These are phyloP conservation scores for Sclerotiophoma versabilis DNA, from an alignment of 2,329 filamentous ascomycete genomes.

Conservation along the genomic window DNA sequence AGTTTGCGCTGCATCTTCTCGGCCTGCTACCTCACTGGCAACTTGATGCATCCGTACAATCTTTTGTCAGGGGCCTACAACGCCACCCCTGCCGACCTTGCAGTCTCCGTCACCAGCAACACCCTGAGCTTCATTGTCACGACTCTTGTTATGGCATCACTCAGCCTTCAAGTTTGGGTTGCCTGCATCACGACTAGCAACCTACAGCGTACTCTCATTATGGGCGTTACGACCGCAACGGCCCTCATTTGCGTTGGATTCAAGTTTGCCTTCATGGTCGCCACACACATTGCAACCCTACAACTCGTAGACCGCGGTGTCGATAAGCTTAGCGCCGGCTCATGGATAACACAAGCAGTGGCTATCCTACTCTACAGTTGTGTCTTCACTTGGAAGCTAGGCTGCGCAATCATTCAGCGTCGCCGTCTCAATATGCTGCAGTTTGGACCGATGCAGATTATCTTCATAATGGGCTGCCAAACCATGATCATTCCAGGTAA, in stretches of 20 bases:
- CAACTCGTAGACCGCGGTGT: constrained; percentile 39
- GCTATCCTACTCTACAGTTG: constrained; percentile 68
- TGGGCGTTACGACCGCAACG: constrained; percentile 57
- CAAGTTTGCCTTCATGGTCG: constrained; percentile 60
- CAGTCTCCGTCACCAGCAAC: constrained; percentile 56
- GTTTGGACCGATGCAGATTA: constrained; percentile 70
- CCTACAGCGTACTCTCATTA: constrained; percentile 55
- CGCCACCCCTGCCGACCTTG: constrained; percentile 56
- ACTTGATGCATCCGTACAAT: constrained; percentile 68
- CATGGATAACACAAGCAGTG: constrained; percentile 60
- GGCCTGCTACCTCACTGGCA: constrained; percentile 66
- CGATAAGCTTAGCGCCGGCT: constrained; percentile 36
- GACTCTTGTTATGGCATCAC: constrained; percentile 63
- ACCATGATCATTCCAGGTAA: constrained; percentile 70
- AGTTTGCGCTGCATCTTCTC: constrained; percentile 66
- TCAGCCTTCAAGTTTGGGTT: constrained; percentile 69
- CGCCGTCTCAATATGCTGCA: constrained; percentile 64
- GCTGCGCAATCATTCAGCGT: constrained; percentile 63
- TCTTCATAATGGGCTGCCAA: constrained; percentile 73
- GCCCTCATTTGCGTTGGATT: constrained; percentile 61
- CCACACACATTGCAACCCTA: constrained; percentile 55
- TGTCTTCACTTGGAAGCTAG: constrained; percentile 69
- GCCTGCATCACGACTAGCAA: constrained; percentile 61
- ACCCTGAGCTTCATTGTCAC: constrained; percentile 62
- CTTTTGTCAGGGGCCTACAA: constrained; percentile 59